These are phyloP conservation scores for Nigrospora oryzae DNA, from an alignment of 2,329 filamentous ascomycete genomes.

Conservation along the genomic window DNA sequence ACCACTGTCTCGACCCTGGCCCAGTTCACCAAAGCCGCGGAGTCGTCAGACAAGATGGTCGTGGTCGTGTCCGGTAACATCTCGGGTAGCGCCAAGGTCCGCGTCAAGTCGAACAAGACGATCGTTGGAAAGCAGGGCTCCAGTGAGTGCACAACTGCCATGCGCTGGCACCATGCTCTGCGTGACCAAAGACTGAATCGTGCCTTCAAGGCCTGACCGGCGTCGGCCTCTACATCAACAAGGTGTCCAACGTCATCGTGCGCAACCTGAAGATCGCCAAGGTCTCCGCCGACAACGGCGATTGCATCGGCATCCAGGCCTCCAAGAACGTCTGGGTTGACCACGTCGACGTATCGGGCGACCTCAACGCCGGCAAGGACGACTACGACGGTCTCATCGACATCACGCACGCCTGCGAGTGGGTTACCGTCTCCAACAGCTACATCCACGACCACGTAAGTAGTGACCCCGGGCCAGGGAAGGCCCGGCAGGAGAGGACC, in stretches of 20 bases:
- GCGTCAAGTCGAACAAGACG: constrained; percentile 39
- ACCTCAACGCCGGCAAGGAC: constrained; percentile 54
- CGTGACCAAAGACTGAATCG: too few relatives aligned
- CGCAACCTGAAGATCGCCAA: constrained; percentile 53
- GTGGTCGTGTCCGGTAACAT: constrained; percentile 38
- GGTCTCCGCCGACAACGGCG: constrained; percentile 46
- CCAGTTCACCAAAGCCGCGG: constrained; percentile 38
- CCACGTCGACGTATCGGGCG: constrained; percentile 56
- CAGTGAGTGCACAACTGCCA: constrained; percentile 13
- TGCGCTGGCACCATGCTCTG: too few relatives aligned
- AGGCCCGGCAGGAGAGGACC: too few relatives aligned
- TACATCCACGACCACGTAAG: constrained; percentile 41
- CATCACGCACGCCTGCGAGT: constrained; percentile 54
- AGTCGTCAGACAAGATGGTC: constrained; percentile 33
- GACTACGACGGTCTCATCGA: constrained; percentile 63
- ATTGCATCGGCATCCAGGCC: constrained; percentile 50
- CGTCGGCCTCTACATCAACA: constrained; percentile 43
- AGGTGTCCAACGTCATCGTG: constrained; percentile 50
- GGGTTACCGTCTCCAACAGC: constrained; percentile 39
- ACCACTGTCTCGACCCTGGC: constrained; percentile 44
- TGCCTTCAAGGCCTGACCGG: constrained; percentile 25
- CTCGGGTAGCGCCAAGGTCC: constrained; percentile 29
- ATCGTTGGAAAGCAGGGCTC: constrained; percentile 34
- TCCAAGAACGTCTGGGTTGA: constrained; percentile 58
- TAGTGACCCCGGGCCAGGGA: not conserved